Conservation (phyloP, 805 yeast genomes). For the Kuraishia hungarica region DNA sequence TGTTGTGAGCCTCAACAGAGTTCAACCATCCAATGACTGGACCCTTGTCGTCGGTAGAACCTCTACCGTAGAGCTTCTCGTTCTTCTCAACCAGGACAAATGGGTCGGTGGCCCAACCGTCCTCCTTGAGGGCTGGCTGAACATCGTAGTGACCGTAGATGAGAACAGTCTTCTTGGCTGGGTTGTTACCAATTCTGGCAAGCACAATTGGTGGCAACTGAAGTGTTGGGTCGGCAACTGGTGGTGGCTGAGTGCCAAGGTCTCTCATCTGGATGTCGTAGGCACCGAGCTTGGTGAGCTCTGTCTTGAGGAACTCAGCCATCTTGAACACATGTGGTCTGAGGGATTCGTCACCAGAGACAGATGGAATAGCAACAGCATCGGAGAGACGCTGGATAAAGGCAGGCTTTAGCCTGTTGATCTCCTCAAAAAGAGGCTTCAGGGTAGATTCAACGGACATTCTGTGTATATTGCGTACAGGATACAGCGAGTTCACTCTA, state of each 20-base stretch:
- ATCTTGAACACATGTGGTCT: conserved; percentile 87
- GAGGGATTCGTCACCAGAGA: conserved; percentile 80
- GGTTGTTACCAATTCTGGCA: conserved; percentile 77
- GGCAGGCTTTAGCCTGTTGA: conserved; percentile 65
- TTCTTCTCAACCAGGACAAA: conserved; percentile 65
- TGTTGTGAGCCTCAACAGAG: conserved; percentile 82
- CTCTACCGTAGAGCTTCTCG: conserved; percentile 79
- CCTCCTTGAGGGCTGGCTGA: conserved; percentile 88
- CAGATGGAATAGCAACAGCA: conserved; percentile 94
- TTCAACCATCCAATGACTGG: conserved; percentile 98
- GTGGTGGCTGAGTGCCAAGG: conserved; percentile 89
- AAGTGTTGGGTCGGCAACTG: conserved; percentile 57
- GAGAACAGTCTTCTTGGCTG: conserved; percentile 77
- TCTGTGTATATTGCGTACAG: conserved; percentile 2
- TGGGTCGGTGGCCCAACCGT: conserved; percentile 96
- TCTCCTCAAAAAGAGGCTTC: conserved; percentile 41
- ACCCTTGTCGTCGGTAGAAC: conserved; percentile 96
- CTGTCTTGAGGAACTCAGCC: conserved; percentile 71
- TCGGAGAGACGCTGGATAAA: conserved; percentile 65
- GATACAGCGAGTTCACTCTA: background rate
- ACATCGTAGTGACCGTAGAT: conserved; percentile 98
- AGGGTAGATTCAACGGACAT: conserved; percentile 20
- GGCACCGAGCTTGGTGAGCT: conserved; percentile 69
- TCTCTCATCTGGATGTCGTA: conserved; percentile 73
- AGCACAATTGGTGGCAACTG: conserved; percentile 92